phyloP scores from a whole-genome alignment of 225 moss, liverwort and hornwort species.

The Bryoerythrophyllum caledonicum region DNA sequence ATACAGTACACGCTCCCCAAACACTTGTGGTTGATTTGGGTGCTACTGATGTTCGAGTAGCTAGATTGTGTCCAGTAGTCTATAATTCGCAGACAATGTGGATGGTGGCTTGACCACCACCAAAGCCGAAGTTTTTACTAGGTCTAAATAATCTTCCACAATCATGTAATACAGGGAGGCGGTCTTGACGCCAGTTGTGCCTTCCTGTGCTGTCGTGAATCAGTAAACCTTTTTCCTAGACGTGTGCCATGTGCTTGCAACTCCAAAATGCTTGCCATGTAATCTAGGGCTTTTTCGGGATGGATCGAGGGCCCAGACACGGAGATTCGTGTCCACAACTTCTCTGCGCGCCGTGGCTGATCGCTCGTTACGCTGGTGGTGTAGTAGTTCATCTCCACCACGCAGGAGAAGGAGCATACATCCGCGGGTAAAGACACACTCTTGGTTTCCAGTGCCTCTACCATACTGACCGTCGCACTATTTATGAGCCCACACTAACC shows the following conservation, averaged over 20 bases:
- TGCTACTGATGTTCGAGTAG: conserved; percentile 20
- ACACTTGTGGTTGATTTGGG: conserved; percentile 16
- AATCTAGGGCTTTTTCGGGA: too few relatives aligned
- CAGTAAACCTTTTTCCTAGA: not conserved
- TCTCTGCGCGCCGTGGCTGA: too few relatives aligned
- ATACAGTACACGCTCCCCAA: not conserved
- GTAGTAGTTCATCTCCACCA: too few relatives aligned
- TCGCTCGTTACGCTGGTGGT: too few relatives aligned
- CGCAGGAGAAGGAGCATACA: too few relatives aligned
- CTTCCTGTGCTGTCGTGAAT: not conserved
- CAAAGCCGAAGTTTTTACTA: conserved; percentile 21
- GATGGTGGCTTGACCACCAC: conserved; percentile 20
- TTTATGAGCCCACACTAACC: too few relatives aligned
- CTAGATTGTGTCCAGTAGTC: conserved; percentile 4
- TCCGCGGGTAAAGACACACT: too few relatives aligned
- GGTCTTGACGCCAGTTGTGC: conserved; percentile 8
- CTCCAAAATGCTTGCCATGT: not conserved
- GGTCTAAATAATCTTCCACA: conserved; percentile 37
- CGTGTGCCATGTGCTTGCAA: not conserved
- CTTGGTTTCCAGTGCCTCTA: too few relatives aligned
- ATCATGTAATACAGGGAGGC: conserved; percentile 10
- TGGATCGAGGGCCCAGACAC: too few relatives aligned
- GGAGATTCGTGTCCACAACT: too few relatives aligned
- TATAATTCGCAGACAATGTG: conserved; percentile 31
- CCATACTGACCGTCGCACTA: too few relatives aligned